Evolutionary conservation across 2,329 filamentous ascomycete species (phyloP), one percentile per base, ranked within the genome.

Genomic region (Botrytis aclada): DNA sequence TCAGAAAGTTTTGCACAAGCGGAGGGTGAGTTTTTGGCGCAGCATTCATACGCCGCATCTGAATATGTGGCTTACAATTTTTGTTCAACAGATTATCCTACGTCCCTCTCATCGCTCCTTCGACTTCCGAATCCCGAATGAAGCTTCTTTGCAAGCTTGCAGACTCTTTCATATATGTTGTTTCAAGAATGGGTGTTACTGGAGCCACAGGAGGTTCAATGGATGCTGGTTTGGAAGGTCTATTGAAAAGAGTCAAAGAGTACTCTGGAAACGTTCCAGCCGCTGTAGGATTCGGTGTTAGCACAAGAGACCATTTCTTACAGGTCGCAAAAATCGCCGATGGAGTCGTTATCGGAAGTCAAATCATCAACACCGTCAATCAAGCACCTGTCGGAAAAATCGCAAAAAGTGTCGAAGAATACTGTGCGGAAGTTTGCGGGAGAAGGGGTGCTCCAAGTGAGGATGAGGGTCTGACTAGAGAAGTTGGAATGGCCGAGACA

Each of bases 141-240:
- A 95, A 93, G 84, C 88, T 98, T 58, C 91, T 99, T 20, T 99
- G 96, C 88, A 90, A 93, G 82, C 95, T 99, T 76, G 96, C 96
- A 80, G 95, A 98, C 84, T 98, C 95, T 5, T 99, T 98, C 85
- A 97, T 99, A 84, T 99, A 99, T 82, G 95, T 99, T 75, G 96
- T 99, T 72, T 98, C 95, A 39, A 89, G 95, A 78, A 97, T 97
- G 92, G 96, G 96, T 78, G 95, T 98, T 72, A 99, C 96, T 16
- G 96, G 96, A 78, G 96, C 94, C 22, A 91, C 90, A 0, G 62
- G 47, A 56, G 95, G 95, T 47, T 90, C 90, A 39, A 84, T 99
- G 79, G 97, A 93, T 82, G 87, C 90, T 62, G 91, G 92, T 73
- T 88, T 99, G 47, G 94, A 95, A 22, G 90, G 92, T 69, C 88